A percentile compares a stretch with the other conserved stretches of the same genome.
phyloP scores from a whole-genome alignment of 139 green algal species.

The Chlamydomonas sp. region DNA sequence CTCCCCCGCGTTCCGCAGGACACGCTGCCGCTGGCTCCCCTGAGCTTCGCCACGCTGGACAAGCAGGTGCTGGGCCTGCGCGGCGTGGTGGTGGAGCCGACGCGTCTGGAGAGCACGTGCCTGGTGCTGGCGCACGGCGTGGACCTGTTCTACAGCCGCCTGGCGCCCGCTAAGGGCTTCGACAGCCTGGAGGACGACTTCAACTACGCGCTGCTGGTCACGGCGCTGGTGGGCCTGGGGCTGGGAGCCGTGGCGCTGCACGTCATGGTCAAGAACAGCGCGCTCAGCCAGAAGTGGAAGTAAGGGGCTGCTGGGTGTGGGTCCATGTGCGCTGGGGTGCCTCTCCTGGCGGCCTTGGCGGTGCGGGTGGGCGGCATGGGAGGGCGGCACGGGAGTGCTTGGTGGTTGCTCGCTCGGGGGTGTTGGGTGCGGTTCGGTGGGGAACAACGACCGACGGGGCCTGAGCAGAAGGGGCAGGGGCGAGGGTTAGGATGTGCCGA shows the following conservation, averaged over 20 bases:
- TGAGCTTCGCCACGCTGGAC: constrained; percentile 69
- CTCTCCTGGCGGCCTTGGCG: no score
- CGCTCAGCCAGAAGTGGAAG: constrained; percentile 77
- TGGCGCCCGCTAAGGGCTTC: constrained; percentile 84
- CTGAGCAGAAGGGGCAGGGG: no score
- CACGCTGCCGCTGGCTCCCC: constrained; percentile 60
- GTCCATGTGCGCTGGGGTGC: no score
- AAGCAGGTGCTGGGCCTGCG: constrained; percentile 53
- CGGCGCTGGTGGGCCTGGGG: constrained; percentile 74
- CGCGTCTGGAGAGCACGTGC: constrained; percentile 85
- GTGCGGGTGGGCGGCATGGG: no score
- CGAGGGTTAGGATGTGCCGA: no score
- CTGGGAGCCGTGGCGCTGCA: constrained; percentile 59
- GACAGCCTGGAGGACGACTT: constrained; percentile 95
- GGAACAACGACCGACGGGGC: no score
- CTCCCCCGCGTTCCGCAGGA: no score
- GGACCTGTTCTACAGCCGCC: constrained; percentile 79
- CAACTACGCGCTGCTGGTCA: constrained; percentile 86
- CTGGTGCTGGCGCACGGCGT: constrained; percentile 77
- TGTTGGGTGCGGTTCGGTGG: no score
- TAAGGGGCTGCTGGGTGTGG: no score
- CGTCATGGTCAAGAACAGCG: constrained; percentile 42
- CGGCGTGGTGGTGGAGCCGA: constrained; percentile 61
- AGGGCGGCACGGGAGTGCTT: no score
- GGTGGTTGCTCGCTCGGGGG: no score